Conservation (phyloP, 495 filamentous ascomycete species). For the Umbilicaria muhlenbergii region DNA sequence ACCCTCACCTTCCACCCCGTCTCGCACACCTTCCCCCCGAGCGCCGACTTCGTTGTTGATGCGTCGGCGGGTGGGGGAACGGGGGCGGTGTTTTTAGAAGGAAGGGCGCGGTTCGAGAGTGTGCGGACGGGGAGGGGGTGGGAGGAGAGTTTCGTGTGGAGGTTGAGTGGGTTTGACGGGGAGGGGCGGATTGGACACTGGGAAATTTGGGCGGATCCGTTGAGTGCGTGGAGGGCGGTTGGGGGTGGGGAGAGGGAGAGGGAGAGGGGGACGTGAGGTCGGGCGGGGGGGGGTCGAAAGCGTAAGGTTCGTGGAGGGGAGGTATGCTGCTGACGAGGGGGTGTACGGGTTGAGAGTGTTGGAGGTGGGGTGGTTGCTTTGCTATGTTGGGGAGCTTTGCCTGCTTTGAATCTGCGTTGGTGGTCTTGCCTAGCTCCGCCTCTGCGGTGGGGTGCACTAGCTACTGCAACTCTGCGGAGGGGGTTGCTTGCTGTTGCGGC, state of each 20-base stretch:
- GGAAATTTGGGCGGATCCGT: slow-evolving; percentile 28
- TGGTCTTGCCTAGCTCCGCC: too few species aligned
- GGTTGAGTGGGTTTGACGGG: slow-evolving; percentile 24
- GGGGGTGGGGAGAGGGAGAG: slow-evolving; percentile 4
- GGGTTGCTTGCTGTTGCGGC: too few species aligned
- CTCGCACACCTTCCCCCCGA: slow-evolving; percentile 15
- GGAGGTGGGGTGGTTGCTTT: too few species aligned
- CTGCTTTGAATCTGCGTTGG: too few species aligned
- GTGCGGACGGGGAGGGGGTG: slow-evolving; percentile 21
- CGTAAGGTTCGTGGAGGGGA: too few species aligned
- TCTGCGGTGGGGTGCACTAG: too few species aligned
- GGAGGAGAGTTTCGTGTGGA: slow-evolving; percentile 24
- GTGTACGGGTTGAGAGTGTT: too few species aligned
- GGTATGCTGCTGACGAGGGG: too few species aligned
- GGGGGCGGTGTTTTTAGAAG: slow-evolving; percentile 17
- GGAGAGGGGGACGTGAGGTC: too few species aligned
- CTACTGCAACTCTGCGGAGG: too few species aligned
- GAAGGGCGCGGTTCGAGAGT: slow-evolving; percentile 16
- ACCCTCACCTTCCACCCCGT: slow-evolving; percentile 18
- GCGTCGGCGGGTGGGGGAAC: slow-evolving; percentile 1
- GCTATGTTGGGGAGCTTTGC: too few species aligned
- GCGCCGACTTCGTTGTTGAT: slow-evolving; percentile 18
- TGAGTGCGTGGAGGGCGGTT: slow-evolving; percentile 25
- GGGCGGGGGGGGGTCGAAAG: too few species aligned
- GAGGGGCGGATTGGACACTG: slow-evolving; percentile 23